These are phyloP conservation scores for Kluyveromyces sp. DNA, from an alignment of 1,139 yeast genomes.

Conservation along the genomic window DNA sequence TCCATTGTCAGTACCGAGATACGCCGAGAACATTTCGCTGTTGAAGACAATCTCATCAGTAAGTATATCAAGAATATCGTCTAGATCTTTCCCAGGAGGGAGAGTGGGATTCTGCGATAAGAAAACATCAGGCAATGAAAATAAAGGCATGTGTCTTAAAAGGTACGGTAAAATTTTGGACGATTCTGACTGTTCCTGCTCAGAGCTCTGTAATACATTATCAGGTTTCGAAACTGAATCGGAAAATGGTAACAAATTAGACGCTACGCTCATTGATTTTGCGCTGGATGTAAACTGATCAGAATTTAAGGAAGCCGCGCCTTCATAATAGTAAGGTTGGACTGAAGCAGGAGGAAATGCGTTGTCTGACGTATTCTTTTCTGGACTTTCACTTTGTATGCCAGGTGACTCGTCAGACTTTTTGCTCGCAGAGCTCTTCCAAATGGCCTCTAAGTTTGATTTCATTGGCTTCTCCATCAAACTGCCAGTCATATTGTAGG, in stretches of 20 bases:
- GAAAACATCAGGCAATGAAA: slow-evolving; percentile 50
- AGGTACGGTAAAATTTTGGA: slow-evolving; percentile 58
- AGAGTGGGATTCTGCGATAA: slow-evolving; percentile 29
- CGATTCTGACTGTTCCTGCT: slow-evolving; percentile 13
- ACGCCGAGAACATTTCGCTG: slow-evolving; percentile 28
- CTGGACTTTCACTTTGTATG: background rate
- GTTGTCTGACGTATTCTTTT: background rate
- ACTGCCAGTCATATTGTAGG: slow-evolving; percentile 5
- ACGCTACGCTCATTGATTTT: background rate
- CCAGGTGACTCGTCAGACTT: background rate
- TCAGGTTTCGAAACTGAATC: background rate
- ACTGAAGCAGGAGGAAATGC: background rate
- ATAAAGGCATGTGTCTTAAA: slow-evolving; percentile 52
- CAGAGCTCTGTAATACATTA: background rate
- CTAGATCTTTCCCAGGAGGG: slow-evolving; percentile 16
- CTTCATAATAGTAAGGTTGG: background rate
- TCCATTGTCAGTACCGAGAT: slow-evolving; percentile 17
- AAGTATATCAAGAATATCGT: slow-evolving; percentile 30
- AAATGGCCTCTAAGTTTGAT: slow-evolving; percentile 9
- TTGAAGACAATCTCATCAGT: slow-evolving; percentile 43
- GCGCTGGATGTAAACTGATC: background rate
- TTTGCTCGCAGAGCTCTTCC: slow-evolving; percentile 7
- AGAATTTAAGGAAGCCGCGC: background rate
- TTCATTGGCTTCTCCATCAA: slow-evolving; percentile 8
- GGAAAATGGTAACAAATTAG: background rate